Evolutionary conservation across 768 basidiomycete species (phyloP).

Genomic region (Crassisporium funariophilum): DNA sequence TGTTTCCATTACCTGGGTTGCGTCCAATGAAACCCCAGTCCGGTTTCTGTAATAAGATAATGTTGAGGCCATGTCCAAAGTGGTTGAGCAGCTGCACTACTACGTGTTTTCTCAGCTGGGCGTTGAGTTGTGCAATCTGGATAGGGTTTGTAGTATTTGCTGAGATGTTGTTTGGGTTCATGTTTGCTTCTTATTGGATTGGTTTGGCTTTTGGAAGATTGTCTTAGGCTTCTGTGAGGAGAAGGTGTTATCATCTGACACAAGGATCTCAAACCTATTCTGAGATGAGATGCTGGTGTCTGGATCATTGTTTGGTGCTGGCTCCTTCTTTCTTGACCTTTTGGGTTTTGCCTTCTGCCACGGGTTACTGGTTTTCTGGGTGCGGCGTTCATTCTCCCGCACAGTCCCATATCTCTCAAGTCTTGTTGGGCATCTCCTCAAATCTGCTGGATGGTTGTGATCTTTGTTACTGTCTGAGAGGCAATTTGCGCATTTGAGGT

Average conservation of each 20-base stretch:
- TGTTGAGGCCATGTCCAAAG: slow-evolving; percentile 17
- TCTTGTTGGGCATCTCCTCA: slow-evolving; percentile 10
- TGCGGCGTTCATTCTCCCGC: slow-evolving; percentile 1
- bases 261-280: no score
- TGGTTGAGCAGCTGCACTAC: slow-evolving; percentile 17
- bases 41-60: slow-evolving; percentile 28
- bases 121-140: slow-evolving; percentile 19
- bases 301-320: no score
- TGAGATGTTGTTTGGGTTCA: no score
- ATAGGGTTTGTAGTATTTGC: slow-evolving; percentile 12
- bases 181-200: slow-evolving; percentile 3
- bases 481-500: slow-evolving; percentile 13
- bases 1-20: slow-evolving; percentile 10
- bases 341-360: slow-evolving; percentile 7
- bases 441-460: slow-evolving; percentile 6
- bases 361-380: slow-evolving; percentile 9
- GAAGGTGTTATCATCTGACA: no score
- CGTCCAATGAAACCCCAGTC: slow-evolving; percentile 22
- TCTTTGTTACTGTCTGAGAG: background rate
- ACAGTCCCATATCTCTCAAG: slow-evolving; percentile 12
- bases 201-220: background rate
- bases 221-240: background rate
- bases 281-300: no score
- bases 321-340: slow-evolving; percentile 3
- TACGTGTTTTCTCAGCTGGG: slow-evolving; percentile 13